A percentile compares a stretch with the other conserved stretches of the same genome.
Evolutionary conservation across 169 alveolate genomes (phyloP).

Genomic region (Miamiensis avidus): DNA sequence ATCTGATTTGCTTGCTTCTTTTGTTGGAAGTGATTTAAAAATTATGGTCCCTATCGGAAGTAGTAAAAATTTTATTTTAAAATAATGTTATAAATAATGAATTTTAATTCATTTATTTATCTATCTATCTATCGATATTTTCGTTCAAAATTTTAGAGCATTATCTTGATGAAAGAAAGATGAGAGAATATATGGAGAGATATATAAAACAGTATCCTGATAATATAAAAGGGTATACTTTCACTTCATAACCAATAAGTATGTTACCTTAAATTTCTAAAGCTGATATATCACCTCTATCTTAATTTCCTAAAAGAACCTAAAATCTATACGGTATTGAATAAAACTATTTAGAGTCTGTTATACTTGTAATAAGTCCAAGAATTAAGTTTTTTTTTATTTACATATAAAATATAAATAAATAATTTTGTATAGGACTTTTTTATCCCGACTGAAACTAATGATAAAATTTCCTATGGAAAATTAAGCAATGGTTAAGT

Average conservation of each 20-base stretch:
- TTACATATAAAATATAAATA: no score
- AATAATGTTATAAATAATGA: no score
- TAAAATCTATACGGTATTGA: constrained; percentile 62
- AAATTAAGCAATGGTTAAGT: constrained; percentile 3
- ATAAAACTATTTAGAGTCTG: constrained; percentile 55
- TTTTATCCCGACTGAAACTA: constrained; percentile 59
- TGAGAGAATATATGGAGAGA: constrained; percentile 50
- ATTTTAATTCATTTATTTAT: no score
- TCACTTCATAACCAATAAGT: constrained; percentile 45
- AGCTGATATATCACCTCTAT: constrained; percentile 49
- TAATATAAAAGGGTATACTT: constrained; percentile 54
- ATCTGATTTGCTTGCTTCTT: constrained; percentile 53
- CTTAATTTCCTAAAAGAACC: constrained; percentile 57
- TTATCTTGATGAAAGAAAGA: constrained; percentile 48
- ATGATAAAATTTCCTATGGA: constrained; percentile 34
- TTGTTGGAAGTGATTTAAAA: constrained; percentile 81
- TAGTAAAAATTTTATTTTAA: no score
- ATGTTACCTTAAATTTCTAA: constrained; percentile 11
- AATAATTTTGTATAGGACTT: no score
- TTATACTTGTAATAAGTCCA: constrained; percentile 25
- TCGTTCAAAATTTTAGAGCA: no score
- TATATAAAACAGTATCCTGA: constrained; percentile 47
- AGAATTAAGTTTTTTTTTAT: no score
- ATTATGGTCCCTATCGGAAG: constrained; percentile 28
- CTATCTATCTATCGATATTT: no score